phyloP scores from a whole-genome alignment of 2,329 filamentous ascomycete genomes.

The Epichloe aotearoae region DNA sequence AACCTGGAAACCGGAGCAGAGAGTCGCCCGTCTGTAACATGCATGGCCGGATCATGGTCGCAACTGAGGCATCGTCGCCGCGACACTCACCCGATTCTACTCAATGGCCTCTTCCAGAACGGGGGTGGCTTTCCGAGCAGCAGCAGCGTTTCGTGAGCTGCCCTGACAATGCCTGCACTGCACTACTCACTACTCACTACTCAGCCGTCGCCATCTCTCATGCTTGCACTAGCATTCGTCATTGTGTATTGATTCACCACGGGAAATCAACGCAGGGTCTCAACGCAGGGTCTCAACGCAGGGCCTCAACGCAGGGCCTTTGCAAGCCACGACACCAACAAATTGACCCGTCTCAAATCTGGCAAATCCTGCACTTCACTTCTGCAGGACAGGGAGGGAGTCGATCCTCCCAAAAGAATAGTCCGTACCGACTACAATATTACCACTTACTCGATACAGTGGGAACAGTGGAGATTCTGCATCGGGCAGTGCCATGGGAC shows the following conservation, averaged over 20 bases:
- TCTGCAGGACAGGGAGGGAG: too few species aligned
- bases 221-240: neutral
- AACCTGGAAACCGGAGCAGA: neutral
- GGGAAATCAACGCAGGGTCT: too few species aligned
- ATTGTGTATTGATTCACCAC: too few species aligned
- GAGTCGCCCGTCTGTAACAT: neutral
- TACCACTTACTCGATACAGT: neutral
- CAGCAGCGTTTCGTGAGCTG: neutral
- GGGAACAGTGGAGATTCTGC: neutral
- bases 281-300: too few species aligned
- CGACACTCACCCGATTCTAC: neutral
- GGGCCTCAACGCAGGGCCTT: too few species aligned
- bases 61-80: neutral
- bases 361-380: too few species aligned
- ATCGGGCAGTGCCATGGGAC: neutral
- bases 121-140: neutral
- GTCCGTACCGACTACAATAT: too few species aligned
- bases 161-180: neutral
- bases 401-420: too few species aligned
- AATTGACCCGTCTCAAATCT: too few species aligned
- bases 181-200: too few species aligned
- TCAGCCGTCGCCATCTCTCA: neutral
- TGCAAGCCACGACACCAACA: too few species aligned
- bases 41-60: neutral
- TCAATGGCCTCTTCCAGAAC: neutral